Evolutionary conservation across 148 eudicot genomes (phyloP).

Genomic region (Chenopodium album): DNA sequence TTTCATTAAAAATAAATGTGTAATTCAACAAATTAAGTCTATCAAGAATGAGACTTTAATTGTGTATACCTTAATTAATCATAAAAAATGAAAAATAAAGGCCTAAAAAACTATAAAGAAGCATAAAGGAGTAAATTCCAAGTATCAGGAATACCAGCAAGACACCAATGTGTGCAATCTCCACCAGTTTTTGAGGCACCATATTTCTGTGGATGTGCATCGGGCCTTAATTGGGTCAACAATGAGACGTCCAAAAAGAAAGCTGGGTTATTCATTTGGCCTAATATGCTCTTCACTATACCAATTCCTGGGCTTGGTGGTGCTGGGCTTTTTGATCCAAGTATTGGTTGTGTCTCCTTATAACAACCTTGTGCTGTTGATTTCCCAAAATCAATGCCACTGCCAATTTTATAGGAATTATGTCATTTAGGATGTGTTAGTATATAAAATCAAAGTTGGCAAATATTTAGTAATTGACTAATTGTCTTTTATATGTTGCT

Average conservation of each 20-base stretch:
- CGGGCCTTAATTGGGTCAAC: conserved; percentile 25
- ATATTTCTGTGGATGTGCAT: conserved; percentile 29
- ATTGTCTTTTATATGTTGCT: too few species aligned
- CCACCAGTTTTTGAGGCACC: background rate
- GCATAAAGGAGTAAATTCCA: conserved; percentile 36
- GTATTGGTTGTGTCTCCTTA: conserved; percentile 12
- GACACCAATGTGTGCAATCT: conserved; percentile 47
- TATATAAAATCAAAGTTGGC: too few species aligned
- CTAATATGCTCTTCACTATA: conserved; percentile 28
- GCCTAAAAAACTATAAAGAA: background rate
- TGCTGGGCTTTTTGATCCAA: conserved; percentile 27
- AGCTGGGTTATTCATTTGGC: conserved; percentile 31
- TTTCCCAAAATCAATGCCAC: conserved; percentile 32
- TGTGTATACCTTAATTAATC: background rate
- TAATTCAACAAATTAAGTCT: too few species aligned
- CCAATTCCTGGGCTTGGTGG: conserved; percentile 25
- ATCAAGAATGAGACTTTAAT: too few species aligned
- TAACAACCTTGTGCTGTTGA: conserved; percentile 17
- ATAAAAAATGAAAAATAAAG: background rate
- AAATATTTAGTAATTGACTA: too few species aligned
- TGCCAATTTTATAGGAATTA: background rate
- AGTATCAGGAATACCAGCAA: conserved; percentile 41
- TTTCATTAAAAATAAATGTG: too few species aligned
- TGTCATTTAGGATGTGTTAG: background rate
- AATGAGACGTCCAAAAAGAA: conserved; percentile 34